Base-by-base conservation (phyloP, 306 rosid species). In the Cucurbita argyrosperma region DNA sequence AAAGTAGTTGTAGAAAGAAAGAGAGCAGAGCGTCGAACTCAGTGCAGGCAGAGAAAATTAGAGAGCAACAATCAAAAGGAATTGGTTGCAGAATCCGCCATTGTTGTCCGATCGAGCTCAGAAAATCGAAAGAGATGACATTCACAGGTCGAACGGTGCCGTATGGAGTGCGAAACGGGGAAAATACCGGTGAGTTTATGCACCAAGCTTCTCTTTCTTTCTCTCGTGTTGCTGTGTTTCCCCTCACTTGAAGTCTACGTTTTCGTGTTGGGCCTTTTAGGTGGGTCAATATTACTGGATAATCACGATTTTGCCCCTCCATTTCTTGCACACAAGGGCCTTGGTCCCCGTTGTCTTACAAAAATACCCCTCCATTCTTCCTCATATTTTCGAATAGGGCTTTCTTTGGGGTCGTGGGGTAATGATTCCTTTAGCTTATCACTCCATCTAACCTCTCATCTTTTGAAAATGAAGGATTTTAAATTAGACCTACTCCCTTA, bases 191-290 rank as follows among this genome's bases (percentile, higher is more conserved):
- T 51, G 72, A 62, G 84, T 69, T 45, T 42, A 39, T 0, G 30
- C 45, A 63, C 70, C 50, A 63, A n/a, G 50, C 14, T 42, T 62
- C 15, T 4, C 2, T 15, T 60, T 15, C 3, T 7, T 38, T 3
- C 8, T 37, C 7, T 57, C 10, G 30, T 10, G 26, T 42, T 5
- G 49, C 43, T 62, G 45, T 38, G 45, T 51, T 76, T 78, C 85
- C 91, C 64, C 75, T 91, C 79, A 52, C 82, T 88, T 84, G 16
- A 81, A 78, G 85, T 79, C 75, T 81, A 86, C 88, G 86, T 84
- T 84, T 70, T 77, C 78, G 70, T 74, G 72, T 54, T 67, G 80
- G 18, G 75, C 76, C 76, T 52, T 71, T 74, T 75, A 45, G 84
- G 80, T 84, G 53, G 78, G 51, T 64, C 71, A 42, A 65, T 65